These are phyloP conservation scores for Aspergillus steynii DNA, from an alignment of 495 filamentous ascomycete species.

Conservation along the genomic window DNA sequence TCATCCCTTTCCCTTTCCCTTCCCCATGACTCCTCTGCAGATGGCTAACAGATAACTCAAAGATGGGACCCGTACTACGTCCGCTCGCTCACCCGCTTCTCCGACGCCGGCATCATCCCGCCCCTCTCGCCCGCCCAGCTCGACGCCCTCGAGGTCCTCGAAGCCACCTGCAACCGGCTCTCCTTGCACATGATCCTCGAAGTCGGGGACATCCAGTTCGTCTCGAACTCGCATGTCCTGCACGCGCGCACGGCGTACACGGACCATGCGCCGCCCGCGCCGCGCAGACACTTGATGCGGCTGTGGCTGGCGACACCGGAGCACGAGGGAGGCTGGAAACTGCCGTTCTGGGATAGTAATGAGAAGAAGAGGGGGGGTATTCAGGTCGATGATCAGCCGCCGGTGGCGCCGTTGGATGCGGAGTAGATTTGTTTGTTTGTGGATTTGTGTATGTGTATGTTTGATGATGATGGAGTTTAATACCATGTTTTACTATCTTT, in stretches of 20 bases:
- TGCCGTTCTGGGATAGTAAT: constrained; percentile 77
- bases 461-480: constrained; percentile 2
- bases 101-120: constrained; percentile 64
- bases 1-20: not conserved
- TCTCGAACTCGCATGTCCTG: constrained; percentile 67
- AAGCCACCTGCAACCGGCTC: constrained; percentile 63
- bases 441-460: constrained; percentile 1
- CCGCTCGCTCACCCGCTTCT: constrained; percentile 65
- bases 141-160: constrained; percentile 64
- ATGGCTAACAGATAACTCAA: constrained; percentile 3
- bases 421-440: constrained; percentile 48
- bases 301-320: constrained; percentile 83
- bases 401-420: constrained; percentile 68
- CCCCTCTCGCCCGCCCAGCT: constrained; percentile 62
- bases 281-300: constrained; percentile 76
- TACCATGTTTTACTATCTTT: constrained; percentile 14
- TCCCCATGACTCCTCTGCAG: not conserved
- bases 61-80: constrained; percentile 86
- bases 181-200: constrained; percentile 77
- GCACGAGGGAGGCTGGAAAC: constrained; percentile 78
- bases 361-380: constrained; percentile 86
- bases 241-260: constrained; percentile 68
- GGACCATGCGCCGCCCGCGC: constrained; percentile 63
- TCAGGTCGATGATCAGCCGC: constrained; percentile 76
- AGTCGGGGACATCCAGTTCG: constrained; percentile 78